Evolutionary conservation across 768 basidiomycete species (phyloP).

Genomic region (Trametes villosa): DNA sequence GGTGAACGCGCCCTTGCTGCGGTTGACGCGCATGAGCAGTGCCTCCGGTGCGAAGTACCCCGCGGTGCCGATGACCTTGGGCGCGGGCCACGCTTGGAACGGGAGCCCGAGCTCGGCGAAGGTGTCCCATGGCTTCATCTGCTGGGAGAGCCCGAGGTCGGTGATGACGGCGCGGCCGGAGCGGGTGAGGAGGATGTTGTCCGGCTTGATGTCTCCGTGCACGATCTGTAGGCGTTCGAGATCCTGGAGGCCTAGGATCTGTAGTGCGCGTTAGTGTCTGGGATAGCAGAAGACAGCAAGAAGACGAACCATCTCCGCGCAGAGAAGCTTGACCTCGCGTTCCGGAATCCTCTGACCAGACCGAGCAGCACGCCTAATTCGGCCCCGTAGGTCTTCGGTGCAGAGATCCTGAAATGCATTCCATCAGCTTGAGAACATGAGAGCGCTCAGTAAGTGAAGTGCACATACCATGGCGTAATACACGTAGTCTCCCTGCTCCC

Average conservation of each 20-base stretch:
- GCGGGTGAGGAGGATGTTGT: constrained; percentile 21
- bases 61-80: constrained; percentile 40
- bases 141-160: constrained; percentile 22
- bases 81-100: neutral
- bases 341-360: neutral
- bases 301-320: constrained; percentile 25
- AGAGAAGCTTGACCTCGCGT: constrained; percentile 15
- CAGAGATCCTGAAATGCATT: constrained; percentile 13
- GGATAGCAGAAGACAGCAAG: neutral
- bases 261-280: neutral
- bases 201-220: constrained; percentile 28
- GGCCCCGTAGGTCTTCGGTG: constrained; percentile 11
- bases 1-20: constrained; percentile 38
- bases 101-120: constrained; percentile 25
- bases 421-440: neutral
- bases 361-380: neutral
- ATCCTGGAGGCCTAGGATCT: constrained; percentile 19
- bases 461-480: constrained; percentile 35
- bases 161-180: constrained; percentile 24
- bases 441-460: neutral
- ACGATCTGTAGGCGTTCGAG: constrained; percentile 1
- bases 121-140: neutral
- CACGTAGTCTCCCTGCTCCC: constrained; percentile 30
- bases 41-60: constrained; percentile 52
- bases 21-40: constrained; percentile 29